phyloP scores from a whole-genome alignment of 164 flowering plant species.

The Umbilicus rupestris region DNA sequence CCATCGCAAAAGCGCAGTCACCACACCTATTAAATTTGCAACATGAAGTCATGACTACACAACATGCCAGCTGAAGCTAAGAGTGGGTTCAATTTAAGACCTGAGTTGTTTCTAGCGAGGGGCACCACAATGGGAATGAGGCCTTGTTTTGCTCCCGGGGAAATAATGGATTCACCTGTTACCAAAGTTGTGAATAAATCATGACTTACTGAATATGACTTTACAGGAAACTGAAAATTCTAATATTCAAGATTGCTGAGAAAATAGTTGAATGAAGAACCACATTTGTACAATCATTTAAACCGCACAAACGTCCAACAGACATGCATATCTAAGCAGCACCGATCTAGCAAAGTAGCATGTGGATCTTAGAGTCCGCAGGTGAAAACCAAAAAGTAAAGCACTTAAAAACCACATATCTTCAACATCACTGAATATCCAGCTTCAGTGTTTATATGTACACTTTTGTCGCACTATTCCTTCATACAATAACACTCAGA shows the following conservation, averaged over 20 bases:
- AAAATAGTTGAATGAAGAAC: not conserved
- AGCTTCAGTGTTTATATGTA: not conserved
- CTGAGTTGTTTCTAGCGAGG: constrained; percentile 53
- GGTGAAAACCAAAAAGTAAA: not conserved
- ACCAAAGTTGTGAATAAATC: not conserved
- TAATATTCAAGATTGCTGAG: not conserved
- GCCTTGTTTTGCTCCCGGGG: constrained; percentile 78
- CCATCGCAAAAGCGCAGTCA: constrained; percentile 82
- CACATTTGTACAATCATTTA: not conserved
- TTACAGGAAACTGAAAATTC: not conserved
- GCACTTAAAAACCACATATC: too few relatives aligned
- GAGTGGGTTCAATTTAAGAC: constrained; percentile 18
- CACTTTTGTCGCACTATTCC: not conserved
- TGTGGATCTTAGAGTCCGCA: not conserved
- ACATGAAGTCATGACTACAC: not conserved
- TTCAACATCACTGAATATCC: too few relatives aligned
- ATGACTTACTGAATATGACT: not conserved
- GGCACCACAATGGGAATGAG: constrained; percentile 75
- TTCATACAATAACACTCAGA: not conserved
- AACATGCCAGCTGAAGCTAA: constrained; percentile 6
- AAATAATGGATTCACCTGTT: constrained; percentile 56
- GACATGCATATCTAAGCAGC: not conserved
- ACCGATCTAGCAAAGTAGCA: not conserved
- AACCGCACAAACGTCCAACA: not conserved
- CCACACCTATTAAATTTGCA: constrained; percentile 29